Conservation (phyloP, 2,329 filamentous ascomycete genomes). For the Corniculantispora saksenae region DNA sequence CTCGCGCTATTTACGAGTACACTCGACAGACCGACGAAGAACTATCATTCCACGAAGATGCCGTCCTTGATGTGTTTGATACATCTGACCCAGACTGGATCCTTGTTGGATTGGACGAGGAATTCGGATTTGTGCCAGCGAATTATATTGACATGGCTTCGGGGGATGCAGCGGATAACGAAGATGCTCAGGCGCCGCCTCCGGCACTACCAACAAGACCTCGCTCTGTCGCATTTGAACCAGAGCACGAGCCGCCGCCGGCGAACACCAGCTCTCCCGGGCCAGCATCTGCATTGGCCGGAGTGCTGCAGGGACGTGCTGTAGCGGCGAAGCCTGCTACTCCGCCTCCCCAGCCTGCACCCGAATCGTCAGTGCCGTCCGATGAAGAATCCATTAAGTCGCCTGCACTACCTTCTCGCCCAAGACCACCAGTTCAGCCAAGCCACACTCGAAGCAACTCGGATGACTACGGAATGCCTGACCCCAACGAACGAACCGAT, state of each 20-base stretch:
- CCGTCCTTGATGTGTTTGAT: constrained; percentile 81
- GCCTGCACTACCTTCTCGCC: constrained; percentile 42
- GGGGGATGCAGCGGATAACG: constrained; percentile 43
- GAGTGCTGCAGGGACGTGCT: constrained; percentile 52
- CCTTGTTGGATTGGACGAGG: constrained; percentile 77
- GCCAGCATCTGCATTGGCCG: constrained; percentile 57
- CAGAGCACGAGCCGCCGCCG: constrained; percentile 30
- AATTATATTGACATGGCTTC: constrained; percentile 86
- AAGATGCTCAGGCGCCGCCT: constrained; percentile 37
- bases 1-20: constrained; percentile 97
- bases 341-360: background rate
- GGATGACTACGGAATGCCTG: constrained; percentile 37
- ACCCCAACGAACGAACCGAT: constrained; percentile 32
- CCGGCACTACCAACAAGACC: constrained; percentile 49
- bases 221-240: constrained; percentile 33
- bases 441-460: constrained; percentile 24
- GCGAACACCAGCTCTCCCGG: constrained; percentile 36
- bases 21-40: constrained; percentile 97
- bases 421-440: constrained; percentile 26
- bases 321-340: constrained; percentile 24
- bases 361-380: background rate
- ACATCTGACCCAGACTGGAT: constrained; percentile 95
- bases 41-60: constrained; percentile 90
- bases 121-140: constrained; percentile 91
- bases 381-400: constrained; percentile 36